Base-by-base conservation (phyloP, 2,329 filamentous ascomycete species). In the Lecanicillium sp. region DNA sequence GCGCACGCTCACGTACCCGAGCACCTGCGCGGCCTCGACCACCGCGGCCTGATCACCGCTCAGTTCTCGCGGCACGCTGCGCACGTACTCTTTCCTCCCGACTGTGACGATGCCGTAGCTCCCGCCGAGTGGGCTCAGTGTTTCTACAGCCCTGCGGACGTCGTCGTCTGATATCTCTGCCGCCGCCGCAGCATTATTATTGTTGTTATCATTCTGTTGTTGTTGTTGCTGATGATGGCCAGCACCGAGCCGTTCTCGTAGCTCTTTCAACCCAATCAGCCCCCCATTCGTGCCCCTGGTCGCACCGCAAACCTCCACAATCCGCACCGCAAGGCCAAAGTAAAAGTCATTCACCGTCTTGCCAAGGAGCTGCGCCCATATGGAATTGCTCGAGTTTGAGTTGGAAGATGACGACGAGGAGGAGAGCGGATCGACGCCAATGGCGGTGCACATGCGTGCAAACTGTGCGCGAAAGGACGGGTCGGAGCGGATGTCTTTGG, bases 321-420 rank as follows among this genome's bases (percentile, higher is more conserved):
- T 85, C 35, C 86, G 75, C n/a, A 96, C 90, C 2, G 88, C 92
- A 33, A 98, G 78, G 67, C 94, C 90, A 60, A 96, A 96, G 65
- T 96, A 98, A 57, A 98, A 98, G 60, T 98, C 92, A 57, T 95
- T 94, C 50, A 98, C 89, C 51, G 81, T 88, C 43, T 84, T 78
- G 20, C 92, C 92, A 15, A 96, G 73, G 45, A 96, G 77, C 66
- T 95, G 89, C 8, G 87, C 84, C 90, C 92, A 96, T 43, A 95
- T 80, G 42, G 83, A 92, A 14, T 77, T 76, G 5, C 67, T 69
- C 27, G 60, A 65, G 14, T 65, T 58, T 46, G 68, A 64, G 33
- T 62, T 66, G 8, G 37, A 34, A 6, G 42, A 37, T 7, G 44
- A 43, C 3, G 44, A 67, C 67, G 37, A 68, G 67, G 49, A 67